Conservation (phyloP, 2,329 filamentous ascomycete species). For the Xylariaceae sp. region DNA sequence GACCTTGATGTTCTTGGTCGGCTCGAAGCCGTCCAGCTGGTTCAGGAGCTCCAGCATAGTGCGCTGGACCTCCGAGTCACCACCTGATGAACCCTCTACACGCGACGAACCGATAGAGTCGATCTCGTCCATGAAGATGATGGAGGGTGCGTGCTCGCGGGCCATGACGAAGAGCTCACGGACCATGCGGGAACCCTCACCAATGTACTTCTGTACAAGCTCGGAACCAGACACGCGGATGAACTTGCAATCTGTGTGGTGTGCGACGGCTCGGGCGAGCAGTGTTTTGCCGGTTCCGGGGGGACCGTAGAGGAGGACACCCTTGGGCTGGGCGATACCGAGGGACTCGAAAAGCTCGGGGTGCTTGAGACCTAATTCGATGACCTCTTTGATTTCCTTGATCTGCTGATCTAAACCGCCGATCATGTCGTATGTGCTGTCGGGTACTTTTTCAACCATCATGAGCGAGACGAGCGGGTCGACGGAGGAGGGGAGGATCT, state of each 20-base stretch:
- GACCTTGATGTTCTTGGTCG: slow-evolving; percentile 99
- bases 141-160: slow-evolving; percentile 92
- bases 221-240: slow-evolving; percentile 95
- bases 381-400: slow-evolving; percentile 99
- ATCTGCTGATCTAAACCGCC: slow-evolving; percentile 98
- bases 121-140: slow-evolving; percentile 99
- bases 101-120: slow-evolving; percentile 97
- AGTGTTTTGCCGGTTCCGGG: slow-evolving; percentile 97
- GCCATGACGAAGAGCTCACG: slow-evolving; percentile 99
- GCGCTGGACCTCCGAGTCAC: slow-evolving; percentile 95
- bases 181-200: slow-evolving; percentile 96
- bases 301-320: slow-evolving; percentile 91
- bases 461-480: slow-evolving; percentile 98
- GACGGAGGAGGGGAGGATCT: slow-evolving; percentile 96
- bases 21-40: slow-evolving; percentile 97
- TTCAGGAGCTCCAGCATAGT: slow-evolving; percentile 98
- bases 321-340: slow-evolving; percentile 96
- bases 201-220: slow-evolving; percentile 98
- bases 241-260: slow-evolving; percentile 99
- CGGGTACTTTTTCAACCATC: slow-evolving; percentile 99
- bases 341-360: slow-evolving; percentile 98
- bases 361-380: slow-evolving; percentile 96
- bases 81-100: slow-evolving; percentile 90
- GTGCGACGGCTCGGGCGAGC: slow-evolving; percentile 88
- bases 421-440: slow-evolving; percentile 99